These are phyloP conservation scores for Polygonum aviculare DNA, from an alignment of 148 eudicot species.

Conservation along the genomic window DNA sequence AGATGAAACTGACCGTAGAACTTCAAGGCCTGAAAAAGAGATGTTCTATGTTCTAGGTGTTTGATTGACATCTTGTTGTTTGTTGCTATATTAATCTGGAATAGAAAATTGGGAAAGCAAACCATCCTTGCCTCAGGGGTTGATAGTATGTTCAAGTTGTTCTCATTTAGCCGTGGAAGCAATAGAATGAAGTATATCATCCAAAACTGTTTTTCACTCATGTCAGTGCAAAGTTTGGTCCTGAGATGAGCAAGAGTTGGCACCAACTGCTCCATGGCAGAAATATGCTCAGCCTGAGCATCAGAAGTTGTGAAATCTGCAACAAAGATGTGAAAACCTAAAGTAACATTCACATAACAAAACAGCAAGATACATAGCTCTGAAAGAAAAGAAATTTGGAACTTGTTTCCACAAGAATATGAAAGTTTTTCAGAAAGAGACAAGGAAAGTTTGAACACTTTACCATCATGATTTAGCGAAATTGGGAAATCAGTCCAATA, in stretches of 20 bases:
- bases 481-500: slow-evolving; percentile 60
- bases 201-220: slow-evolving; percentile 54
- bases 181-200: slow-evolving; percentile 63
- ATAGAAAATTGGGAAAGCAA: background rate
- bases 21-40: background rate
- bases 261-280: slow-evolving; percentile 42
- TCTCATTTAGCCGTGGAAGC: slow-evolving; percentile 57
- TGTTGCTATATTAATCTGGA: background rate
- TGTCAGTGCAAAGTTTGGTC: slow-evolving; percentile 21
- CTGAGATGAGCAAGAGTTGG: slow-evolving; percentile 48
- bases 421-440: background rate
- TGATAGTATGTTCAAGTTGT: slow-evolving; percentile 42
- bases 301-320: slow-evolving; percentile 59
- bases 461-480: slow-evolving; percentile 32
- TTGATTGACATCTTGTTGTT: background rate
- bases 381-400: background rate
- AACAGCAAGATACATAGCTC: background rate
- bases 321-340: slow-evolving; percentile 5
- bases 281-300: slow-evolving; percentile 54
- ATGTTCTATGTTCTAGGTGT: background rate
- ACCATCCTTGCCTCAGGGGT: slow-evolving; percentile 50
- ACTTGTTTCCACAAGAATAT: background rate
- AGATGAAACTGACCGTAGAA: background rate
- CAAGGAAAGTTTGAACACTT: background rate
- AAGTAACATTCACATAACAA: background rate